These are phyloP conservation scores for Escovopsis sp. DNA, from an alignment of 2,329 filamentous ascomycete species.

Conservation along the genomic window DNA sequence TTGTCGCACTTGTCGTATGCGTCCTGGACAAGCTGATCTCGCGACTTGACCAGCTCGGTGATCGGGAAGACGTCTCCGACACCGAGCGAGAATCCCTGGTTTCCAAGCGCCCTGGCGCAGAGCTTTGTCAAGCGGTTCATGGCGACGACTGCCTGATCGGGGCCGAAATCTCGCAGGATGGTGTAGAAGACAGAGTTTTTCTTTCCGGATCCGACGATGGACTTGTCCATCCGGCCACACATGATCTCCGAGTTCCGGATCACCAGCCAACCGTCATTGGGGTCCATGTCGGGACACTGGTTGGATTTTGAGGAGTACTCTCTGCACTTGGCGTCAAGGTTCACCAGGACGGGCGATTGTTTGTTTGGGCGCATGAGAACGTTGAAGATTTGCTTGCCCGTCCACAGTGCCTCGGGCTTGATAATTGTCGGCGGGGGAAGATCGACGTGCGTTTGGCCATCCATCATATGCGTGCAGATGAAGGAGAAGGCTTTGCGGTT, in stretches of 20 bases:
- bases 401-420: slow-evolving; percentile 82
- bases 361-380: slow-evolving; percentile 81
- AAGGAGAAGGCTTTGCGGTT: slow-evolving; percentile 79
- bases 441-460: slow-evolving; percentile 61
- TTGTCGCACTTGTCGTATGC: slow-evolving; percentile 72
- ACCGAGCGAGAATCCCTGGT: slow-evolving; percentile 90
- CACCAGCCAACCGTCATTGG: slow-evolving; percentile 80
- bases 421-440: slow-evolving; percentile 75
- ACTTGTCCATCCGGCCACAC: slow-evolving; percentile 96
- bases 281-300: slow-evolving; percentile 54
- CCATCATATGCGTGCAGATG: slow-evolving; percentile 87
- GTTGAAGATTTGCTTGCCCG: slow-evolving; percentile 92
- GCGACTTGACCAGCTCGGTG: slow-evolving; percentile 50
- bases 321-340: slow-evolving; percentile 84
- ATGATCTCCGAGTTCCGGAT: slow-evolving; percentile 94
- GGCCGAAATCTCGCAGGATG: slow-evolving; percentile 86
- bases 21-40: slow-evolving; percentile 57
- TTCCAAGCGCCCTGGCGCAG: slow-evolving; percentile 74
- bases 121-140: slow-evolving; percentile 93
- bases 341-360: slow-evolving; percentile 67
- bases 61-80: slow-evolving; percentile 89
- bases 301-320: slow-evolving; percentile 52
- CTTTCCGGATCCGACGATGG: slow-evolving; percentile 90
- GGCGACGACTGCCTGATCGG: slow-evolving; percentile 69
- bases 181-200: slow-evolving; percentile 97